phyloP scores from a whole-genome alignment of 164 flowering plant genomes.

The Vitis amurensis region DNA sequence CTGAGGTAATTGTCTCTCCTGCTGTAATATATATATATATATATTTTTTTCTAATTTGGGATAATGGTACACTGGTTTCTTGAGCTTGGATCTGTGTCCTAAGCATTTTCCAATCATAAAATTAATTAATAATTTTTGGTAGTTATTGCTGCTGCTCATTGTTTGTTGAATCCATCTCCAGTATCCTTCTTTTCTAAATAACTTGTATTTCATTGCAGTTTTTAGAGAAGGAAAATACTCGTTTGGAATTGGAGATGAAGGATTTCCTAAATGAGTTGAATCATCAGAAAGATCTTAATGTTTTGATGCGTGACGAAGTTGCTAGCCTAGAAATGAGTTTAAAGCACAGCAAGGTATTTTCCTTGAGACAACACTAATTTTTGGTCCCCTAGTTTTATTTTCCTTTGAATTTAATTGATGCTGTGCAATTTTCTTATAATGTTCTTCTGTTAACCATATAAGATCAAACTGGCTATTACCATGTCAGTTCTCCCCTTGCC shows the following conservation, averaged over 20 bases:
- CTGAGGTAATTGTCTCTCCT: slow-evolving; percentile 60
- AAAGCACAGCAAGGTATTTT: slow-evolving; percentile 24
- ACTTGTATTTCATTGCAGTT: slow-evolving; percentile 39
- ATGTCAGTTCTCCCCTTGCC: too few species aligned
- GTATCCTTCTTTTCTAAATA: not conserved
- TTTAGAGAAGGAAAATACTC: slow-evolving; percentile 54
- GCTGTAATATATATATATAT: not conserved
- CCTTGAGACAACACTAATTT: not conserved
- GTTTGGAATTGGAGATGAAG: slow-evolving; percentile 41
- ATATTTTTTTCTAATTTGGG: not conserved
- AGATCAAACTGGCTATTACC: too few species aligned
- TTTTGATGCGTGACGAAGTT: slow-evolving; percentile 44
- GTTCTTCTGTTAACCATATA: not conserved
- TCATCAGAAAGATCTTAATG: slow-evolving; percentile 47
- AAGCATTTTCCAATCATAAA: not conserved
- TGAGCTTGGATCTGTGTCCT: not conserved
- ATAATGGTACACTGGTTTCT: not conserved
- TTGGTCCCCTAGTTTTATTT: too few species aligned
- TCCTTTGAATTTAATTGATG: not conserved
- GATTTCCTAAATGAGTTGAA: slow-evolving; percentile 42
- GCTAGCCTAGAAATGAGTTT: slow-evolving; percentile 49
- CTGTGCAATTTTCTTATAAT: not conserved
- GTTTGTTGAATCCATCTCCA: too few species aligned
- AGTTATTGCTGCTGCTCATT: not conserved
- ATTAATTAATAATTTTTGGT: not conserved